A percentile compares a stretch with the other conserved stretches of the same genome.
Evolutionary conservation across 805 yeast species (phyloP).

Genomic region (Wickerhamomyces hampshirensis): DNA sequence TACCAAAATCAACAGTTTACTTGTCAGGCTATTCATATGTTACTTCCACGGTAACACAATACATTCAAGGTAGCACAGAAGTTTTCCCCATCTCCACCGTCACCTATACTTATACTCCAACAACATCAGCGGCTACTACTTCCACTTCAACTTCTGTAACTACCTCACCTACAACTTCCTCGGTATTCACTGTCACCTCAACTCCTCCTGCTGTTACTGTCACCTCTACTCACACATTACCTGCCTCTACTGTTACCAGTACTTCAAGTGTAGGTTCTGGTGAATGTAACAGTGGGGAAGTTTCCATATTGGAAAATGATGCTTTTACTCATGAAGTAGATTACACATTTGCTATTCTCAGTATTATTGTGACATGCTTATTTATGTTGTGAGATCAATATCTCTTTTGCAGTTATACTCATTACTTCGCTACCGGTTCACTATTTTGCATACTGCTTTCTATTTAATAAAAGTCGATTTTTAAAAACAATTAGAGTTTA

Average conservation of each 20-base stretch:
- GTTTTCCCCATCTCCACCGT: constrained; percentile 16
- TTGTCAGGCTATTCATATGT: constrained; percentile 3
- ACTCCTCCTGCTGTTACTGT: not conserved
- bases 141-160: constrained; percentile 2
- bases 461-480: no score
- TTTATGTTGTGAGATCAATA: no score
- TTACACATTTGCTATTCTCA: no score
- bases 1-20: constrained; percentile 14
- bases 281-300: not conserved
- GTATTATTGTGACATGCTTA: no score
- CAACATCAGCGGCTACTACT: constrained; percentile 1
- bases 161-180: not conserved
- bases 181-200: not conserved
- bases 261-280: not conserved
- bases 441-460: no score
- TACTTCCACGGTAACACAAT: constrained; percentile 14
- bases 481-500: no score
- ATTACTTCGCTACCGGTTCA: no score
- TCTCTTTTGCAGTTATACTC: no score
- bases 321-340: no score
- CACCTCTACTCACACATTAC: not conserved
- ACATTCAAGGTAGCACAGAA: constrained; percentile 8
- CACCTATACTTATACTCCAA: constrained; percentile 10
- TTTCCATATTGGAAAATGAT: no score
- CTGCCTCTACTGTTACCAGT: not conserved